Percentiles rank a stretch among this genome's conserved stretches.
Conservation (phyloP, 2,329 filamentous ascomycete genomes). For the Colletotrichum euphorbiae region DNA sequence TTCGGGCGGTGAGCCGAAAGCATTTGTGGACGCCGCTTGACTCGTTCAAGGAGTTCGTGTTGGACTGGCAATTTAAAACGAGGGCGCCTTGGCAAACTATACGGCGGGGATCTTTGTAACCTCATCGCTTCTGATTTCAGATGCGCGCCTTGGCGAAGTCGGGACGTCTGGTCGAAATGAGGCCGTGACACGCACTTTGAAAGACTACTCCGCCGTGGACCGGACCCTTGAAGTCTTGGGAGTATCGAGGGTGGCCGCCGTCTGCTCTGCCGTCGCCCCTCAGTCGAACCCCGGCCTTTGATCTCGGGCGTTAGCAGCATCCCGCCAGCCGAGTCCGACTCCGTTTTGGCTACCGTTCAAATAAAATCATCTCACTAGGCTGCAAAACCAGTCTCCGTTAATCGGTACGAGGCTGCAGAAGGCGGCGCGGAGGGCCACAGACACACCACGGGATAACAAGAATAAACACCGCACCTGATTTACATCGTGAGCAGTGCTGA, state of each 20-base stretch:
- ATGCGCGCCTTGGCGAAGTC: slow-evolving; percentile 19
- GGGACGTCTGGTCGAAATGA: slow-evolving; percentile 4
- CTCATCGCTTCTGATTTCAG: slow-evolving; percentile 19
- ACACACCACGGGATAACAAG: background rate
- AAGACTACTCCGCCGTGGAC: slow-evolving; percentile 11
- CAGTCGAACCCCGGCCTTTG: slow-evolving; percentile 10
- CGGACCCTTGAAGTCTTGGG: background rate
- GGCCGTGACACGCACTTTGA: background rate
- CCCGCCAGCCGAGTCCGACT: slow-evolving; percentile 11
- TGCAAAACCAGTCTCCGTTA: background rate
- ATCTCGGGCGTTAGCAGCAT: slow-evolving; percentile 17
- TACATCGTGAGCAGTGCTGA: slow-evolving; percentile 18
- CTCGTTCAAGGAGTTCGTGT: slow-evolving; percentile 18
- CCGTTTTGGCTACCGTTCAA: background rate
- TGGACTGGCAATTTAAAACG: slow-evolving; percentile 13
- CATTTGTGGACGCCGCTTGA: slow-evolving; percentile 10
- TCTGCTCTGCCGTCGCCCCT: slow-evolving; percentile 1
- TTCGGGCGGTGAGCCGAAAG: background rate
- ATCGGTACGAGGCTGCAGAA: background rate
- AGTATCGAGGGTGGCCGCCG: background rate
- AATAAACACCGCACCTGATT: slow-evolving; percentile 12
- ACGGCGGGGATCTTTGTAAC: slow-evolving; percentile 33
- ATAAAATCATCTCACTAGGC: background rate
- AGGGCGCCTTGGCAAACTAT: slow-evolving; percentile 22
- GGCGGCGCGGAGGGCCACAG: background rate